These are phyloP conservation scores for Penicillium egyptiacum DNA, from an alignment of 495 filamentous ascomycete species.

Conservation along the genomic window DNA sequence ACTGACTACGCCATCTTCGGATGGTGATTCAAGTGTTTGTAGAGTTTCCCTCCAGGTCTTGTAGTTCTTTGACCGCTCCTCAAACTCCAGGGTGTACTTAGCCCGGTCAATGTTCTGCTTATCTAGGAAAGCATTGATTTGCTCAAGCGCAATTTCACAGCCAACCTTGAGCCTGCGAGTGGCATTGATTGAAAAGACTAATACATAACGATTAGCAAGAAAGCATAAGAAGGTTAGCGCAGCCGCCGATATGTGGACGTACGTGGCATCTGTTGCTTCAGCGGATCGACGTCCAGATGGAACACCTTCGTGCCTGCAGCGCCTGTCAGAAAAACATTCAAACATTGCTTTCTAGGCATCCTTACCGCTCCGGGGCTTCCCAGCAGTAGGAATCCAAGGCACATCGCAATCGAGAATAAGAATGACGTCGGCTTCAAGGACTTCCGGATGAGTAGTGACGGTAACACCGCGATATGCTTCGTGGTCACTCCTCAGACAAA, in stretches of 20 bases:
- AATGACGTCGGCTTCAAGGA: slow-evolving; percentile 67
- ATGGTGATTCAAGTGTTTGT: slow-evolving; percentile 7
- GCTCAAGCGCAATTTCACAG: slow-evolving; percentile 20
- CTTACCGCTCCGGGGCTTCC: slow-evolving; percentile 46
- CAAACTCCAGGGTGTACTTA: slow-evolving; percentile 11
- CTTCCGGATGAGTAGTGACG: slow-evolving; percentile 52
- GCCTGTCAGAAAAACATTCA: not conserved
- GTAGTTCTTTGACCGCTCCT: slow-evolving; percentile 12
- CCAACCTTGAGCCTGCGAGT: slow-evolving; percentile 39
- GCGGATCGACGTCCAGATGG: slow-evolving; percentile 79
- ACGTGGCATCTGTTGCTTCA: slow-evolving; percentile 78
- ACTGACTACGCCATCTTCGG: slow-evolving; percentile 9
- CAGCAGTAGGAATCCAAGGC: slow-evolving; percentile 63
- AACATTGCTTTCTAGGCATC: slow-evolving; percentile 14
- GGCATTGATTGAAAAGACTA: slow-evolving; percentile 66
- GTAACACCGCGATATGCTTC: slow-evolving; percentile 65
- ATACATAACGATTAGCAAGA: not conserved
- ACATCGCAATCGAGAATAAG: slow-evolving; percentile 82
- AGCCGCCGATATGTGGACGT: not conserved
- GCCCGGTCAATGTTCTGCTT: slow-evolving; percentile 7
- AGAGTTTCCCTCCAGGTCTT: slow-evolving; percentile 13
- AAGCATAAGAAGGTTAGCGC: not conserved
- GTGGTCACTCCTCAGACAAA: slow-evolving; percentile 84
- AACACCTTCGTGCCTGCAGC: slow-evolving; percentile 47
- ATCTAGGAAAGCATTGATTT: slow-evolving; percentile 22